Evolutionary conservation across 345 rosid species (phyloP).

Genomic region (Sisymbrium altissimum): DNA sequence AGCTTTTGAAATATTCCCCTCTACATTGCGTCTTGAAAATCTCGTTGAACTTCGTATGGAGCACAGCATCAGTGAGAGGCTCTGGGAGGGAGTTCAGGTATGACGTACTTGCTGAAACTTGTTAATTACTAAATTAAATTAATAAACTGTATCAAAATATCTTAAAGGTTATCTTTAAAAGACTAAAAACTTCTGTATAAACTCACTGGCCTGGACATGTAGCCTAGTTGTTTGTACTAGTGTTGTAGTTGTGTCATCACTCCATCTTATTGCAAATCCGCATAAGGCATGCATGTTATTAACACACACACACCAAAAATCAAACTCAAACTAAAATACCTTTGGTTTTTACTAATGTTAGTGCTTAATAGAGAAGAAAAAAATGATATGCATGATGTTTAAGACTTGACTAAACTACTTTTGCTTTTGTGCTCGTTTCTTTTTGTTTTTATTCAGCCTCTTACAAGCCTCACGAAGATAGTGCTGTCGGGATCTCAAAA

Average conservation of each 20-base stretch:
- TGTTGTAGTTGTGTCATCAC: no score
- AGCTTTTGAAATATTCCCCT: not conserved
- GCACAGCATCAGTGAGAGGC: not conserved
- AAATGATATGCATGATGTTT: no score
- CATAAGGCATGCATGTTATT: no score
- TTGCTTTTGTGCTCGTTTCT: no score
- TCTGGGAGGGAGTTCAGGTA: slow-evolving; percentile 26
- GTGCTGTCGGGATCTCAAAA: not conserved
- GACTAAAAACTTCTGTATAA: not conserved
- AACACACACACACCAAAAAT: no score
- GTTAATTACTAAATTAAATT: not conserved
- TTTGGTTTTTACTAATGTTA: no score
- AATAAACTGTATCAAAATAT: not conserved
- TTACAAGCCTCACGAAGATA: not conserved
- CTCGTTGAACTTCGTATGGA: slow-evolving; percentile 24
- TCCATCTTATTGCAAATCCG: no score
- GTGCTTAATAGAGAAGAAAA: no score
- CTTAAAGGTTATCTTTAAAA: not conserved
- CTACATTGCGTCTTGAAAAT: not conserved
- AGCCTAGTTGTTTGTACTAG: no score
- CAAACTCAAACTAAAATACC: no score
- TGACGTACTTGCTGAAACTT: not conserved
- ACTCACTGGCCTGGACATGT: not conserved
- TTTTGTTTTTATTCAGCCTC: slow-evolving; percentile 1
- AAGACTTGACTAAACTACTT: no score